Evolutionary conservation across 1,139 yeast species (phyloP), one percentile per base, ranked within the genome.

Genomic region (Zygosaccharomyces pseudobailii): DNA sequence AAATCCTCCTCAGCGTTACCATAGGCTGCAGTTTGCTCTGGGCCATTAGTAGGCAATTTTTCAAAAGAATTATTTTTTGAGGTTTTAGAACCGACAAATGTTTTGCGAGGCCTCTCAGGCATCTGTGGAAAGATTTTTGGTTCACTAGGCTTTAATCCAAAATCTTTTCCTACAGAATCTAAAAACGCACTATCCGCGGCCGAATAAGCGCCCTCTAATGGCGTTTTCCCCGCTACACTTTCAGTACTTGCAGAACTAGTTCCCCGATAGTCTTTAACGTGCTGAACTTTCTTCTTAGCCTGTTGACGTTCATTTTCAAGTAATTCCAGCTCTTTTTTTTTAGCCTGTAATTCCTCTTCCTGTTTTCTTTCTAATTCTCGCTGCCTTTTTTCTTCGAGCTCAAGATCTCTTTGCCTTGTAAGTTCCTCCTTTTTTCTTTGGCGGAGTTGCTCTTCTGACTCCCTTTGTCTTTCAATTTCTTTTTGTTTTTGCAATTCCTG

Each of bases 21-120:
- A 6, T 30, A 5, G 23, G 4, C 36, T 27, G 9, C 2, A 8
- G 8, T 3, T 20, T 27, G 13, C 27, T 25, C 40, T 19, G 27
- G 8, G 22, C 10, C 22, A 10, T 8, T 3, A 6, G 21, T n/a
- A 21, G 33, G 3, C 1, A 19, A 30, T 30, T 30, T 30, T 10
- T 30, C 33, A n/a, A 30, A 30, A 4, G 4, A 4, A 1, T 30
- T 19, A 30, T 9, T 6, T 19, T 30, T 20, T 30, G 33, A 4
- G 13, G 7, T 2, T n/a, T 27, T 27, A 3, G 30, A 27, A 7
- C 30, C 5, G 4, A n/a, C 10, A 6, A 39, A 30, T n/a, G 8
- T 17, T 24, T 38, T 33, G 17, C 34, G 41, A n/a, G 44, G 21
- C 33, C 47, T 10, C 33, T 32, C 34, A 20, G 41, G 41, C 32